phyloP scores from a whole-genome alignment of 78 protist species.

The Cavenderia fasciculata region DNA sequence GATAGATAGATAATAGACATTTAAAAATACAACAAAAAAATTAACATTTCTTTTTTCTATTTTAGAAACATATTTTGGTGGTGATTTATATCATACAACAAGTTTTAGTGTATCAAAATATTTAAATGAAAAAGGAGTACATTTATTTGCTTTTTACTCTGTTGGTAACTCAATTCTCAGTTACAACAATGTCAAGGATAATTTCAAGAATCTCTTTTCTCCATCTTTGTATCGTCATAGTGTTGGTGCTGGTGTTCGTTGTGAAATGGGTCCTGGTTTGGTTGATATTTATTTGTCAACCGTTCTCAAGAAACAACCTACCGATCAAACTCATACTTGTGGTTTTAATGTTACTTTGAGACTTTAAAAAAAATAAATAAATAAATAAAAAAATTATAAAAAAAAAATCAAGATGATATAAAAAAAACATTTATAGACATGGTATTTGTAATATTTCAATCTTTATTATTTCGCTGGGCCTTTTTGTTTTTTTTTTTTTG shows the following conservation, averaged over 20 bases:
- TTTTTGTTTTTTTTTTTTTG: too few relatives aligned
- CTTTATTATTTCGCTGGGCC: too few relatives aligned
- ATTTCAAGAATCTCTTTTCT: not conserved
- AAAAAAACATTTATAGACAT: too few relatives aligned
- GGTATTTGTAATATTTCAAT: too few relatives aligned
- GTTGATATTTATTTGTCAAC: not conserved
- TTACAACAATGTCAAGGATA: not conserved
- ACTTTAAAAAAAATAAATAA: too few relatives aligned
- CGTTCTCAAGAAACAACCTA: not conserved
- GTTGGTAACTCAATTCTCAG: slow-evolving; percentile 5
- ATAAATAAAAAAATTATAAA: too few relatives aligned
- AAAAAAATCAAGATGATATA: too few relatives aligned
- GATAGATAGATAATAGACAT: not conserved
- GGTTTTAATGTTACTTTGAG: slow-evolving; percentile 8
- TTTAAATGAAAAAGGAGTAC: not conserved
- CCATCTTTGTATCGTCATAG: not conserved
- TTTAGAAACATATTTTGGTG: slow-evolving; percentile 9
- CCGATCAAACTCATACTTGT: not conserved
- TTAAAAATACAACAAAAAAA: not conserved
- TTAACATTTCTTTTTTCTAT: not conserved
- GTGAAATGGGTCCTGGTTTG: slow-evolving; percentile 5
- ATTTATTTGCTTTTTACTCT: not conserved
- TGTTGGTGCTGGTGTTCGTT: not conserved
- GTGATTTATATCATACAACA: slow-evolving; percentile 26
- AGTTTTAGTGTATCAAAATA: not conserved